These are phyloP conservation scores for Clonostachys solani DNA, from an alignment of 2,329 filamentous ascomycete species.

Conservation along the genomic window DNA sequence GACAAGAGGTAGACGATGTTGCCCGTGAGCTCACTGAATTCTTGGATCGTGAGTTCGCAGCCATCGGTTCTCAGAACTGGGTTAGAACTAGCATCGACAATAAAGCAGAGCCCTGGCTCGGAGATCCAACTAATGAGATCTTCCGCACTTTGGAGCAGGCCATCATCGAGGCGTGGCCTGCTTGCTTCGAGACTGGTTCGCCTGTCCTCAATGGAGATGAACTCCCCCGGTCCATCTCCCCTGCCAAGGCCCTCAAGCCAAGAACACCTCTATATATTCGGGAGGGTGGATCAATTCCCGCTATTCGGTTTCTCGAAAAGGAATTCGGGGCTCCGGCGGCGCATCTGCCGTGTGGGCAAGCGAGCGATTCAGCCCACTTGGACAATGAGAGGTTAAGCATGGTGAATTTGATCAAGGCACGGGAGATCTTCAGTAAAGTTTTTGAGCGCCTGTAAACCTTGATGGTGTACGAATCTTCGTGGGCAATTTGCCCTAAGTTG, in stretches of 20 bases:
- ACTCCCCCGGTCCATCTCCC: constrained; percentile 2
- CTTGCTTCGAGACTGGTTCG: constrained; percentile 29
- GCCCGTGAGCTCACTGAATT: constrained; percentile 63
- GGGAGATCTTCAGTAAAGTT: constrained; percentile 85
- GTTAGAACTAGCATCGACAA: constrained; percentile 85
- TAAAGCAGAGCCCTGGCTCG: constrained; percentile 92
- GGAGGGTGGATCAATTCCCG: constrained; percentile 92
- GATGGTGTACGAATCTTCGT: neutral
- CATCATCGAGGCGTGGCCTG: constrained; percentile 79
- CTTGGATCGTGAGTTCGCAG: constrained; percentile 65
- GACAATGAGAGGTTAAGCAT: constrained; percentile 92
- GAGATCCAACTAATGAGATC: constrained; percentile 84
- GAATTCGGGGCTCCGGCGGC: constrained; percentile 88
- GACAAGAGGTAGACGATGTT: constrained; percentile 81
- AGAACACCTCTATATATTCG: constrained; percentile 84
- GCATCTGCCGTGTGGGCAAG: constrained; percentile 90
- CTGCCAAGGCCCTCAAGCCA: constrained; percentile 17
- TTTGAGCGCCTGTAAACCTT: constrained; percentile 60
- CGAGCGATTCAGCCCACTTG: constrained; percentile 89
- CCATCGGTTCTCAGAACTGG: constrained; percentile 75
- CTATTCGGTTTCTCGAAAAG: constrained; percentile 91
- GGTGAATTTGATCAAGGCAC: constrained; percentile 82
- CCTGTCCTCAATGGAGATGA: constrained; percentile 1
- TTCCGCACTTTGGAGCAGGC: constrained; percentile 86
- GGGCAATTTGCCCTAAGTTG: neutral